A percentile compares a stretch with the other conserved stretches of the same genome.
Conservation (phyloP, 2,329 filamentous ascomycete species). For the Colletotrichum somersetense region DNA sequence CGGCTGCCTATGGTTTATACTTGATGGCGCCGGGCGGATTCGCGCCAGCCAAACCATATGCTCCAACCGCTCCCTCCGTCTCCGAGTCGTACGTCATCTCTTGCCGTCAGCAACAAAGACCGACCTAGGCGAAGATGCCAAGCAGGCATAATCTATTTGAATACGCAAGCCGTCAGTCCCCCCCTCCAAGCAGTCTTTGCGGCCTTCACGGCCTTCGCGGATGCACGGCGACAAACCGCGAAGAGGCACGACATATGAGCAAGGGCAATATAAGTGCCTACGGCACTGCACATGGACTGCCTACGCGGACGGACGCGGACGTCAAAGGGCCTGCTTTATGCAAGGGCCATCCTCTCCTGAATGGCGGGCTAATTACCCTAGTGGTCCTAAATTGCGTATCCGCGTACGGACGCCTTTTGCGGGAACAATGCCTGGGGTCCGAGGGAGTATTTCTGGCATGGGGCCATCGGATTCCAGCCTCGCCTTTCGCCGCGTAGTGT, state of each 20-base stretch:
- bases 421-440: slow-evolving; percentile 32
- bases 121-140: slow-evolving; percentile 24
- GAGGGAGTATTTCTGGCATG: slow-evolving; percentile 14
- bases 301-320: slow-evolving; percentile 2
- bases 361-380: slow-evolving; percentile 20
- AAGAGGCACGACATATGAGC: slow-evolving; percentile 1
- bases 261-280: slow-evolving; percentile 16
- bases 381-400: slow-evolving; percentile 36
- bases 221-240: slow-evolving; percentile 1
- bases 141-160: slow-evolving; percentile 40
- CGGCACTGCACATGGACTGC: neutral
- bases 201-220: neutral
- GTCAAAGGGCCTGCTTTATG: slow-evolving; percentile 18
- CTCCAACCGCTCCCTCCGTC: slow-evolving; percentile 7
- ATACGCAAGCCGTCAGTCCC: neutral
- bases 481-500: slow-evolving; percentile 17
- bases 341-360: slow-evolving; percentile 34
- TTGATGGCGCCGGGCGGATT: slow-evolving; percentile 31
- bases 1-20: slow-evolving; percentile 31
- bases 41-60: slow-evolving; percentile 33
- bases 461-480: slow-evolving; percentile 19
- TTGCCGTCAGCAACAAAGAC: slow-evolving; percentile 29
- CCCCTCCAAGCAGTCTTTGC: neutral
- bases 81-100: slow-evolving; percentile 40
- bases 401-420: slow-evolving; percentile 31